Base-by-base conservation (phyloP, 768 basidiomycete genomes). In the Podaxis sp. region DNA sequence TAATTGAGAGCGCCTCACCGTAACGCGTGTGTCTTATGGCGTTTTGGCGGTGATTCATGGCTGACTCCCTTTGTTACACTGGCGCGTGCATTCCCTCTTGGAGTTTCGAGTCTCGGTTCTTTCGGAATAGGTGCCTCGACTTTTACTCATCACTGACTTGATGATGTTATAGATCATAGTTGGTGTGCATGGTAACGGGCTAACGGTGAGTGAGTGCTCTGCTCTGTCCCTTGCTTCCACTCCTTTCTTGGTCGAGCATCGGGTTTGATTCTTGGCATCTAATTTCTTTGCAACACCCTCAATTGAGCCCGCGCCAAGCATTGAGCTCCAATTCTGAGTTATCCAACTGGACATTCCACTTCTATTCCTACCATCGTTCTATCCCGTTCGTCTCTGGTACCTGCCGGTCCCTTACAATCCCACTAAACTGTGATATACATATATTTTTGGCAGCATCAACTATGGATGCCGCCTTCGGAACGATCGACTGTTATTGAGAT, bases 401-500 rank as follows among this genome's bases (percentile, higher is more conserved):
- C 52, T 6, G 13, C 13, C n/a, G 9, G 9, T 26, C 9, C 33
- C 33, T 33, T 9, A 9, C 33, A 33, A 33, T 8, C 33, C 8
- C 33, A 33, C 33, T 33, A 9, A 33, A 15, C 7, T 17, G 15
- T 11, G 11, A 42, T 40, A 30, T 60, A 28, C 6, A n/a, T 11
- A 28, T 17, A 22, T 38, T 0, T 15, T 49, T 7, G 33, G 7
- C 57, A 73, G 67, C 89, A 91, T 70, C 79, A 90, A 55, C 76
- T 91, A 59, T 83, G 86, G 82, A 89, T 91, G 88, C 85, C 88
- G 19, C 76, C 80, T 17, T 85, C 85, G 1, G 80, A 82, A 4
- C 73, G 82, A 24, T 82, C 87, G 11, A 84, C 88, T 8, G 84
- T 90, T 6, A 86, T 91, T 65, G 89, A 92, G 71, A 83, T 91